Base-by-base conservation (phyloP, 2,329 filamentous ascomycete genomes). In the Fusarium hostae region DNA sequence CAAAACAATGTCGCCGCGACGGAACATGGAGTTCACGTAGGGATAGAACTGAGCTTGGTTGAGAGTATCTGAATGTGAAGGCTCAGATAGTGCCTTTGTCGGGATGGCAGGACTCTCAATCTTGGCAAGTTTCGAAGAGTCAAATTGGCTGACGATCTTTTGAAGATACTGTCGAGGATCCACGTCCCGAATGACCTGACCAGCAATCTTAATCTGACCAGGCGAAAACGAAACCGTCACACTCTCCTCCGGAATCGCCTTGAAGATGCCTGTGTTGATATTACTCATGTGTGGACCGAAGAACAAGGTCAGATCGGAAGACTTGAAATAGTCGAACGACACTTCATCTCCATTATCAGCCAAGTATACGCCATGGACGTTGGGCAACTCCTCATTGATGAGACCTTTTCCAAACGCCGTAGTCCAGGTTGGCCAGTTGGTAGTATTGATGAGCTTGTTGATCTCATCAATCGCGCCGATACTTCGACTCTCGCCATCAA, bases 211-310 rank as follows among this genome's bases (percentile, higher is more conserved):
- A 11, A 66, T 61, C 3, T 66, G 54, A 1, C 59, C 54, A 0
- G 15, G 40, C 5, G 63, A 60, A 11, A 66, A 66, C 0, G 62
- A 60, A 8, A 66, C 4, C 5, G 63, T 66, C 4, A 22, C 40
- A 0, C 24, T 55, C 24, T 66, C 62, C 2, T 60, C 39, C 0
- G 63, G 62, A 1, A 66, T 66, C 4, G 63, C 45, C 3, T 48
- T 43, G 9, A 66, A 66, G 11, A 66, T 60, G 1, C 16, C 39
- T 8, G 63, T 66, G 11, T 66, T 66, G 12, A 66, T 66, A 24
- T 66, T 66, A 6, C 63, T 66, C 24, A 66, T 15, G 26, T 66
- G 63, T 0, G 63, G 63, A 1, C 63, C 63, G 7, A 66, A 52
- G 40, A 66, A 66, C 6, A 66, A 39, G 20, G 66, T 47, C 1